phyloP scores from a whole-genome alignment of 2,329 filamentous ascomycete species.

The Cadophora sp. region DNA sequence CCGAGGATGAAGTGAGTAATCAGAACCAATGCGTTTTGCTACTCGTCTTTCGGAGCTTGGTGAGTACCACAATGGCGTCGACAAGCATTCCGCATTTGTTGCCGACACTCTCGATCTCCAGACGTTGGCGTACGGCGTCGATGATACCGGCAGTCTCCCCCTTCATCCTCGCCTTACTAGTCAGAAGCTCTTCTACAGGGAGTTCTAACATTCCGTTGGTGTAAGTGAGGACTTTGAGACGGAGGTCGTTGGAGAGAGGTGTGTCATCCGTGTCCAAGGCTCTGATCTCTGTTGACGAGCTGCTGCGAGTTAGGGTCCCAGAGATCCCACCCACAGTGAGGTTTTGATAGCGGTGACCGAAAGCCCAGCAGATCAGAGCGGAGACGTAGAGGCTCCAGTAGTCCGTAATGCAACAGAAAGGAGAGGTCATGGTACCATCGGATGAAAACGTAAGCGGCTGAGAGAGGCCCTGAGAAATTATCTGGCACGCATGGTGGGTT shows the following conservation, averaged over 20 bases:
- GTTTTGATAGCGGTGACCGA: constrained; percentile 48
- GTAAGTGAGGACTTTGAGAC: constrained; percentile 44
- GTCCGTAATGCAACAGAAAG: constrained; percentile 50
- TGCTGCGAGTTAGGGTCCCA: constrained; percentile 27
- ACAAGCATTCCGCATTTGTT: constrained; percentile 57
- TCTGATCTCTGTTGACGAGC: constrained; percentile 26
- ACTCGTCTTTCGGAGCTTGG: constrained; percentile 55
- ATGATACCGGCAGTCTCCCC: constrained; percentile 55
- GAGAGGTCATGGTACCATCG: constrained; percentile 25
- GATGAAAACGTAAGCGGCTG: constrained; percentile 31
- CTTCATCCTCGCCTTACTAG: constrained; percentile 46
- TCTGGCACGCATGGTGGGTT: constrained; percentile 57
- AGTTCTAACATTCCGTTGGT: constrained; percentile 50
- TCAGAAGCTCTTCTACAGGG: constrained; percentile 50
- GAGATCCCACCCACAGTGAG: constrained; percentile 12
- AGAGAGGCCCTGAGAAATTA: constrained; percentile 55
- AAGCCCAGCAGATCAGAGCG: constrained; percentile 66
- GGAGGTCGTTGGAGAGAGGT: constrained; percentile 25
- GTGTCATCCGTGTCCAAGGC: constrained; percentile 19
- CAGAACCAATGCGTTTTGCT: constrained; percentile 53
- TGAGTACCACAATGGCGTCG: constrained; percentile 60
- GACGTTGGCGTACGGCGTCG: constrained; percentile 53
- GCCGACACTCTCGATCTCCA: constrained; percentile 58
- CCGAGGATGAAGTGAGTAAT: not conserved
- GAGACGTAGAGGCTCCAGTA: constrained; percentile 65